Conservation (phyloP, 495 filamentous ascomycete species). For the Bathelium albidoporum region DNA sequence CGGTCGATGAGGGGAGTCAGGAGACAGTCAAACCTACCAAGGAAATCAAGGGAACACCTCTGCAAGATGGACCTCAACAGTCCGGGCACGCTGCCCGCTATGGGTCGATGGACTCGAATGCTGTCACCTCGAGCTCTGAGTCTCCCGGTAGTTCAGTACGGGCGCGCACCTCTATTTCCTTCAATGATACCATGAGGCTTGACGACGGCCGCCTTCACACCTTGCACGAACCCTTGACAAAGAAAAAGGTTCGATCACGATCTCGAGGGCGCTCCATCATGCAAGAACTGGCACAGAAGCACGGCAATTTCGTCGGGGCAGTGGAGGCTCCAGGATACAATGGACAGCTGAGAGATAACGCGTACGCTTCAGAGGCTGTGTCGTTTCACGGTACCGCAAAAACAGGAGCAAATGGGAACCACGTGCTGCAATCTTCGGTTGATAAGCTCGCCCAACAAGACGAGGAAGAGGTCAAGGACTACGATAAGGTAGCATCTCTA, state of each 20-base stretch:
- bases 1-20: background rate
- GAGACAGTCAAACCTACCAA: background rate
- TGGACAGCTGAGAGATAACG: background rate
- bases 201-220: background rate
- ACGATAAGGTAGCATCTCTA: conserved; percentile 1
- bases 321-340: background rate
- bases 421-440: background rate
- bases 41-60: background rate
- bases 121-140: background rate
- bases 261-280: background rate
- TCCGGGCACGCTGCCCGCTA: background rate
- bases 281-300: background rate
- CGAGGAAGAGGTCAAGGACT: background rate
- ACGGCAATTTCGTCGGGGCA: background rate
- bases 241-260: background rate
- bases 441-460: background rate
- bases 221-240: background rate
- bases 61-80: background rate
- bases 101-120: background rate
- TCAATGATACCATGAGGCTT: background rate
- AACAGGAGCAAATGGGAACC: background rate
- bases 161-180: background rate
- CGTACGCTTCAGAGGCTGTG: background rate
- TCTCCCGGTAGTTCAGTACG: background rate
- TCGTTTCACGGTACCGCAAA: background rate